Base-by-base conservation (phyloP, 2,329 filamentous ascomycete species). In the Pseudogymnoascus sp. region DNA sequence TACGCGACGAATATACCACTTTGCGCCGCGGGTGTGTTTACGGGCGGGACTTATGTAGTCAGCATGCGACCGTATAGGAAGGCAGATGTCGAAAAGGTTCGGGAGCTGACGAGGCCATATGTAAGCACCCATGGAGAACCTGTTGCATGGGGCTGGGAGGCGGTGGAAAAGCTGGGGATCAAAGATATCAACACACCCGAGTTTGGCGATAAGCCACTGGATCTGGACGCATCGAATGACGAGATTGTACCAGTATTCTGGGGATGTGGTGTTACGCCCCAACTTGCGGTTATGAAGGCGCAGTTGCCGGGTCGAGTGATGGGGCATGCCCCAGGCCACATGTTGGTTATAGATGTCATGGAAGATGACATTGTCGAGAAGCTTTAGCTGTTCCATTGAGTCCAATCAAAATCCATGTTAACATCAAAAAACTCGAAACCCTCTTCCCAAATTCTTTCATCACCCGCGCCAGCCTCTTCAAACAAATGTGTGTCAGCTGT, bases 241-340 rank as follows among this genome's bases (percentile, higher is more conserved):
- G 74, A 78, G 1, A 74, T 79, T 27, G 75, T 85, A 31, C 82
- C 82, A 0, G 78, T 84, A 3, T 85, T 85, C 65, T 83, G 85
- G 83, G 85, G 82, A 0, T 88, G 85, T 68, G 85, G 85, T 35
- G 84, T 87, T 9, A 87, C 85, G 37, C 84, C 86, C 1, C 85
- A 87, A 68, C 80, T 86, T 68, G 84, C 83, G 12, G 82, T 87
- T 1, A 80, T 85, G 77, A 76, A 75, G 62, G 82, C 83, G 4
- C 73, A 70, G 6, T 67, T 86, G 52, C 68, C 80, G 55, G 85
- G 85, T 0, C 75, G 76, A 1, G 76, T 87, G 1, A 83, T 88
- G 76, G 81, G 79, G 0, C 85, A 88, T 73, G 79, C 80, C 15
- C 84, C 84, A 0, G 83, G 83, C 0, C 77, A 85, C 69, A 87